Evolutionary conservation across 495 filamentous ascomycete genomes (phyloP).

Genomic region (Cercophora samala): DNA sequence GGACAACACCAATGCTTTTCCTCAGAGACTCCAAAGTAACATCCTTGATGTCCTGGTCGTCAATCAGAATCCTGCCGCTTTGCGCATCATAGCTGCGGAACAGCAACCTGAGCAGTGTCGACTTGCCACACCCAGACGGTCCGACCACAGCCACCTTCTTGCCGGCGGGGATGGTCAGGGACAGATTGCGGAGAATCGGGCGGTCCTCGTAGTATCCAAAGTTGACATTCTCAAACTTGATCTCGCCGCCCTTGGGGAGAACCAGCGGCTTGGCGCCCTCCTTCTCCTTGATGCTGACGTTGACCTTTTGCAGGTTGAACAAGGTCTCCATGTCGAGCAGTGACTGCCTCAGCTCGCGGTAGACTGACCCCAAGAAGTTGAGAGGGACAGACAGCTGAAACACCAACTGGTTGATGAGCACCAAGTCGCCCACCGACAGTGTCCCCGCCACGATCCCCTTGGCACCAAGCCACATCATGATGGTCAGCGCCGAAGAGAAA

Average conservation of each 20-base stretch:
- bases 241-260: constrained; percentile 76
- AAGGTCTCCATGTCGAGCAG: constrained; percentile 97
- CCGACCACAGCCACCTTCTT: constrained; percentile 96
- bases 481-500: constrained; percentile 88
- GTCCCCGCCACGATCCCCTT: constrained; percentile 77
- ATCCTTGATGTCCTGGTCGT: constrained; percentile 86
- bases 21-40: constrained; percentile 79
- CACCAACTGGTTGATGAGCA: constrained; percentile 98
- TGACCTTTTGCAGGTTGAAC: constrained; percentile 98
- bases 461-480: constrained; percentile 97
- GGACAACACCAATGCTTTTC: constrained; percentile 87
- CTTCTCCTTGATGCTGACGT: constrained; percentile 76
- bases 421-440: constrained; percentile 91
- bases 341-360: constrained; percentile 91
- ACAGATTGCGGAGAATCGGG: constrained; percentile 82
- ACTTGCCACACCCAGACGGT: constrained; percentile 93
- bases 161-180: constrained; percentile 85
- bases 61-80: constrained; percentile 80
- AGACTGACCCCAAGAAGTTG: constrained; percentile 94
- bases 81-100: constrained; percentile 96
- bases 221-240: constrained; percentile 88
- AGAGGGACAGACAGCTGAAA: constrained; percentile 95
- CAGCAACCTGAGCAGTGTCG: constrained; percentile 81
- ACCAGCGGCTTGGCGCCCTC: constrained; percentile 67
- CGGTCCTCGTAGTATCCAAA: constrained; percentile 89